Base-by-base conservation (phyloP, 106 monocot genomes). In the Agapanthus africanus region DNA sequence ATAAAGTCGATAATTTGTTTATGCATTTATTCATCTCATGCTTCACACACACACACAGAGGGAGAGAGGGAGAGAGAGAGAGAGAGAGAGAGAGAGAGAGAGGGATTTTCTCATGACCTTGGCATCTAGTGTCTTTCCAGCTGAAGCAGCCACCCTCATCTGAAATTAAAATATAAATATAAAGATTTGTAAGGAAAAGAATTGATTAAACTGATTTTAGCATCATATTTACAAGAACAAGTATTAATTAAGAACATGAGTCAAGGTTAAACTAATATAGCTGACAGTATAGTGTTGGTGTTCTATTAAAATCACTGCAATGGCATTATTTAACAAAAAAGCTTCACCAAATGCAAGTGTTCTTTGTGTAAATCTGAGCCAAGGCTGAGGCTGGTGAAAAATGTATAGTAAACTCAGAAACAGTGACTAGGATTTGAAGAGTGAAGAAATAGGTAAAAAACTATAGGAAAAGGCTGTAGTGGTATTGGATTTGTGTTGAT, bases 121-220 rank as follows among this genome's bases (percentile, higher is more conserved):
- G 50, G 81, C 68, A 60, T 81, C 81, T n/a, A 76, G 63, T 22
- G 41, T 39, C 23, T 62, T 81, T 33, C 73, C 72, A 64, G 76
- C 77, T 56, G 75, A 0, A 41, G 72, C 54, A 38, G 74, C 63
- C 70, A 56, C 8, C 41, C 54, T 78, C 32, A 64, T 71, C 75
- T 78, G 54, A 68, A 40, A 47, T 32, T 23, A 42, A 15, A 35
- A 70, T 74, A 61, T 35, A 4, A 10, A 50, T 7, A 32, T 13
- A 59, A 74, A 37, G 21, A 26, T 7, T 74, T 13, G 19, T 47
- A 18, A 2, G 16, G 46, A 47, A 47, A 47, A 19, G 46, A 19
- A 47, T 13, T 15, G 19, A 47, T 13, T 2, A 47, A 47, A 5
- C 13, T 2, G 13, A 47, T 47, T 15, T 47, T 47, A 47, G 3